Conservation (phyloP, 768 basidiomycete species). For the Leccinum arenicola region DNA sequence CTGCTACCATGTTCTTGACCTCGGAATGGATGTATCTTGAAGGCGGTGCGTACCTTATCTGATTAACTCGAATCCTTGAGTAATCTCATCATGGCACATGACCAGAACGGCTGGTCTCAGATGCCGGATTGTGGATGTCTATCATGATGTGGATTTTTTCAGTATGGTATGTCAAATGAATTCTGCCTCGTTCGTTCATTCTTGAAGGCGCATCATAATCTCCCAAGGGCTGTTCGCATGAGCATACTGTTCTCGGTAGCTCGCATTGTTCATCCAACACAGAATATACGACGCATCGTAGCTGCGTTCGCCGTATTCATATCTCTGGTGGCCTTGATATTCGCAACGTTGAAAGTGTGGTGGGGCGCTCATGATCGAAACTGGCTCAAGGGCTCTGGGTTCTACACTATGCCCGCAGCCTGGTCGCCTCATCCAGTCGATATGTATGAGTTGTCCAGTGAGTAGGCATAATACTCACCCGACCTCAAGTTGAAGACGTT, state of each 20-base stretch:
- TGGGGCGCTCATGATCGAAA: not conserved
- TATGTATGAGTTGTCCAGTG: constrained; percentile 15
- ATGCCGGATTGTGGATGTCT: constrained; percentile 17
- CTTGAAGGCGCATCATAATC: not conserved
- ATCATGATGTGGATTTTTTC: not conserved
- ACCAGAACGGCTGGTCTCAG: constrained; percentile 4
- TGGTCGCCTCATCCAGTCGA: constrained; percentile 6
- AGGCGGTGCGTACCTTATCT: constrained; percentile 14
- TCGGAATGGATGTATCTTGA: constrained; percentile 14
- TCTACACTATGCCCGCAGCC: not conserved
- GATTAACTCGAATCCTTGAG: not conserved
- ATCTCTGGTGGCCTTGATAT: constrained; percentile 6
- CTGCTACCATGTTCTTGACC: constrained; percentile 4
- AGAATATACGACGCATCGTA: constrained; percentile 9
- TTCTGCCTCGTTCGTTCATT: not conserved
- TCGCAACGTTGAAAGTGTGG: constrained; percentile 7
- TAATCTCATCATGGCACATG: not conserved
- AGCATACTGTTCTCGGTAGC: constrained; percentile 21
- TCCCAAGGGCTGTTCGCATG: constrained; percentile 21
- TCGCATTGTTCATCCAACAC: constrained; percentile 16
- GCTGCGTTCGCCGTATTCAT: constrained; percentile 8
- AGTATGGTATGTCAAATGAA: constrained; percentile 16
- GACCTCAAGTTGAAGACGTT: not conserved
- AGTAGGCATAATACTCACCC: constrained; percentile 3
- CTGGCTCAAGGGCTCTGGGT: not conserved